Percentiles rank a stretch among this genome's conserved stretches.
phyloP scores from a whole-genome alignment of 495 filamentous ascomycete genomes.

The Neurospora africana region DNA sequence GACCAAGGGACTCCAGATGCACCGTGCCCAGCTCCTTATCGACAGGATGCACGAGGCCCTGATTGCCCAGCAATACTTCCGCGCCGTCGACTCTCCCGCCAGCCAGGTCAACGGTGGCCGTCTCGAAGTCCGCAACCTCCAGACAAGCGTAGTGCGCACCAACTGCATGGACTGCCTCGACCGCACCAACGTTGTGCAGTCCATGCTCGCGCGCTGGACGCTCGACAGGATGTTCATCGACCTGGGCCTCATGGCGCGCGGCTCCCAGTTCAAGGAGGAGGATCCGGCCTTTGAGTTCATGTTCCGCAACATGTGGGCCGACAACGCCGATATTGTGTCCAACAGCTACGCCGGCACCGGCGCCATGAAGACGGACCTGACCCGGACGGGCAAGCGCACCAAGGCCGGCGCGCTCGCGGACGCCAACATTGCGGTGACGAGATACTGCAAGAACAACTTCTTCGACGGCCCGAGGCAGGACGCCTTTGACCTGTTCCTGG shows the following conservation, averaged over 20 bases:
- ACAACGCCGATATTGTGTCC: constrained; percentile 93
- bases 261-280: constrained; percentile 56
- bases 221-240: constrained; percentile 82
- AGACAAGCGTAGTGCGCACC: constrained; percentile 82
- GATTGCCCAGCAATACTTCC: constrained; percentile 76
- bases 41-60: constrained; percentile 67
- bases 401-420: constrained; percentile 74
- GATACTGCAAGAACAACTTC: constrained; percentile 89
- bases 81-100: constrained; percentile 74
- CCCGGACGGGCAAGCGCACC: constrained; percentile 77
- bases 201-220: constrained; percentile 80
- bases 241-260: constrained; percentile 58
- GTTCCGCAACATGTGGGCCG: constrained; percentile 95
- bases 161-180: constrained; percentile 99
- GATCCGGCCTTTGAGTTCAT: constrained; percentile 71
- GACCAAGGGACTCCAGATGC: constrained; percentile 88
- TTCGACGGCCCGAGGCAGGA: constrained; percentile 86
- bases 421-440: constrained; percentile 65
- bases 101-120: constrained; percentile 45
- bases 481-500: constrained; percentile 88
- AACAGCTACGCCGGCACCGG: constrained; percentile 89
- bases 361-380: constrained; percentile 93
- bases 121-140: constrained; percentile 65
- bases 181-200: constrained; percentile 95
- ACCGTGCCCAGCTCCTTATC: constrained; percentile 77